phyloP scores from a whole-genome alignment of 148 eudicot genomes.

The Nepenthes gracilis region DNA sequence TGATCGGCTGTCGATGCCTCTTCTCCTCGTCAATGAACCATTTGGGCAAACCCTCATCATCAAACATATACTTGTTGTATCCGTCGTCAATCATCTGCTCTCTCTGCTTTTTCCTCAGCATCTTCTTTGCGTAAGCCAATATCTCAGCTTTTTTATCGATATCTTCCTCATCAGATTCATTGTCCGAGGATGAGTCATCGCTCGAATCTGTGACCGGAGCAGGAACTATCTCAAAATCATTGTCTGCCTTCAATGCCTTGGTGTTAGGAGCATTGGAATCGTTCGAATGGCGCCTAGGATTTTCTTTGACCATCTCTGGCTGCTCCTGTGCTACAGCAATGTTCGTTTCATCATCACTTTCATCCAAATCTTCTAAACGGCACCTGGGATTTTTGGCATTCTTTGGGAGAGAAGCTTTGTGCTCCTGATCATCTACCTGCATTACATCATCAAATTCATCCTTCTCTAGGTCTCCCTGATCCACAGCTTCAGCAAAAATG shows the following conservation, averaged over 20 bases:
- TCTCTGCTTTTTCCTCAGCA: constrained; percentile 67
- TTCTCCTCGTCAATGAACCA: constrained; percentile 81
- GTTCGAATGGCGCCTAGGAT: constrained; percentile 4
- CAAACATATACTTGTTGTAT: constrained; percentile 76
- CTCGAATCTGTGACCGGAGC: constrained; percentile 74
- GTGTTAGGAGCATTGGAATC: constrained; percentile 1
- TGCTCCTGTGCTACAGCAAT: too few relatives aligned
- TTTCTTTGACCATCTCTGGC: background rate
- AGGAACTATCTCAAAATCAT: constrained; percentile 84
- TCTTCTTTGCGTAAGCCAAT: constrained; percentile 69
- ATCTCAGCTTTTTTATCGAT: constrained; percentile 64
- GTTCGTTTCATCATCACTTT: too few relatives aligned
- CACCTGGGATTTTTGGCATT: constrained; percentile 16
- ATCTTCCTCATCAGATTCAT: constrained; percentile 57
- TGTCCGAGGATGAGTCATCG: constrained; percentile 72
- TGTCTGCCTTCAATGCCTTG: constrained; percentile 30
- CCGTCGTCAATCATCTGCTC: constrained; percentile 67
- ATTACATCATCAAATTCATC: constrained; percentile 59
- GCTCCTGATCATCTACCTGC: constrained; percentile 25
- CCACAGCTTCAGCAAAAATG: constrained; percentile 60
- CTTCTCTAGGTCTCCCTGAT: constrained; percentile 30
- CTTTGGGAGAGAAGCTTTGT: constrained; percentile 13
- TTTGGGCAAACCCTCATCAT: constrained; percentile 57
- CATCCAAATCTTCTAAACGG: background rate
- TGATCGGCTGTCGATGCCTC: constrained; percentile 40